A percentile compares a stretch with the other conserved stretches of the same genome.
phyloP scores from a whole-genome alignment of 768 basidiomycete species.

The Mycena floridula region DNA sequence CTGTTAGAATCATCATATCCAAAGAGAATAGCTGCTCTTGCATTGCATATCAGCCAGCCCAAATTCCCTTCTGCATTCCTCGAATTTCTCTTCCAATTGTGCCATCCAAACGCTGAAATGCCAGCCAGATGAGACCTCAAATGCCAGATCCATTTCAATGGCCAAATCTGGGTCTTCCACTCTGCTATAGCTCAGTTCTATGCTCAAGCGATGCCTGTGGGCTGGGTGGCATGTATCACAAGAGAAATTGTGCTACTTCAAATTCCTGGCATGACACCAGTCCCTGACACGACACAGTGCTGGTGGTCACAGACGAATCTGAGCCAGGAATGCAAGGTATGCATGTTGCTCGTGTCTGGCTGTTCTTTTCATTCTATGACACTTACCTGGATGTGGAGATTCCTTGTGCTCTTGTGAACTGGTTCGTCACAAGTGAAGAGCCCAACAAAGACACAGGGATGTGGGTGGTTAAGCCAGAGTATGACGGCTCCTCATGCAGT shows the following conservation, averaged over 20 bases:
- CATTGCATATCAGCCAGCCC: conserved; percentile 12
- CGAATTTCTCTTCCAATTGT: conserved; percentile 10
- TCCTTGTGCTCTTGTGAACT: conserved; percentile 25
- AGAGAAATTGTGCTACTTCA: conserved; percentile 20
- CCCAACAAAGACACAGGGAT: conserved; percentile 23
- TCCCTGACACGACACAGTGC: conserved; percentile 21
- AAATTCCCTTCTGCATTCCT: conserved; percentile 9
- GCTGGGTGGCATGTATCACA: conserved; percentile 18
- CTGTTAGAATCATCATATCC: conserved; percentile 13
- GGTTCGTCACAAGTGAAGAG: conserved; percentile 16
- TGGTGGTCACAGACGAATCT: conserved; percentile 12
- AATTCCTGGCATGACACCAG: conserved; percentile 14
- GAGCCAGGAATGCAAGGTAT: conserved; percentile 18
- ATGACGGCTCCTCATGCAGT: neutral
- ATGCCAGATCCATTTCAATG: conserved; percentile 10
- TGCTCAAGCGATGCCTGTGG: conserved; percentile 22
- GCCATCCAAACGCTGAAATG: conserved; percentile 5
- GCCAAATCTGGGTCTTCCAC: conserved; percentile 17
- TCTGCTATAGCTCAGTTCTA: conserved; percentile 19
- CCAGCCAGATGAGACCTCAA: conserved; percentile 1
- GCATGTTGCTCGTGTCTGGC: conserved; percentile 17
- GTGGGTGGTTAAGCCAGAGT: conserved; percentile 13
- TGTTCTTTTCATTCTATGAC: conserved; percentile 21
- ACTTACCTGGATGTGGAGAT: conserved; percentile 5
- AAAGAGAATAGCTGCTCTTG: conserved; percentile 7